Evolutionary conservation across 805 yeast genomes (phyloP).

Genomic region (Ogataea ganodermae): DNA sequence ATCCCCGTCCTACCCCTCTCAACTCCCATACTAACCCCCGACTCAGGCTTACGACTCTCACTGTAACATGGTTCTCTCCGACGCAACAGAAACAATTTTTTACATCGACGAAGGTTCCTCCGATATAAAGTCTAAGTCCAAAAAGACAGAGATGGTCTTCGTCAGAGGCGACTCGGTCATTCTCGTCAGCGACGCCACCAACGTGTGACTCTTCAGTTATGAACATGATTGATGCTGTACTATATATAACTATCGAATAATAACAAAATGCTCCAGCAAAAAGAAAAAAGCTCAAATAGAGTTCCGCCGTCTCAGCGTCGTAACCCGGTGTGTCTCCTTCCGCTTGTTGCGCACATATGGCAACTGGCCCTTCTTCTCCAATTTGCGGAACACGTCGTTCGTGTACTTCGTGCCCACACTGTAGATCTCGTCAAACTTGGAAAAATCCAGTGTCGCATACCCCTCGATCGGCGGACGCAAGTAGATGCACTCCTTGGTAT

Average conservation of each 20-base stretch:
- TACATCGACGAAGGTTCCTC: constrained; percentile 50
- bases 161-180: constrained; percentile 98
- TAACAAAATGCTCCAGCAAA: not conserved
- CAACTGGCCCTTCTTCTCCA: constrained; percentile 54
- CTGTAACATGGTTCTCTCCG: constrained; percentile 93
- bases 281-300: constrained; percentile 43
- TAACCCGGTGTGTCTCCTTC: constrained; percentile 33
- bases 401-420: constrained; percentile 80
- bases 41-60: constrained; percentile 87
- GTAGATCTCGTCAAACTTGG: constrained; percentile 86
- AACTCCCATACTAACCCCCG: constrained; percentile 16
- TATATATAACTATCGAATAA: constrained; percentile 3
- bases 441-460: constrained; percentile 90
- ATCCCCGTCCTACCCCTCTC: not conserved
- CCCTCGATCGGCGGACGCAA: constrained; percentile 92
- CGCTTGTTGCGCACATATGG: constrained; percentile 61
- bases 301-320: constrained; percentile 55
- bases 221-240: constrained; percentile 5
- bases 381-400: constrained; percentile 50
- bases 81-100: constrained; percentile 83
- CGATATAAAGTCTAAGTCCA: constrained; percentile 46
- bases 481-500: constrained; percentile 80
- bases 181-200: constrained; percentile 52
- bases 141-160: constrained; percentile 83
- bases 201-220: constrained; percentile 18